Base-by-base conservation (phyloP, 768 basidiomycete genomes). In the Tubosaeta brunneosetosa region DNA sequence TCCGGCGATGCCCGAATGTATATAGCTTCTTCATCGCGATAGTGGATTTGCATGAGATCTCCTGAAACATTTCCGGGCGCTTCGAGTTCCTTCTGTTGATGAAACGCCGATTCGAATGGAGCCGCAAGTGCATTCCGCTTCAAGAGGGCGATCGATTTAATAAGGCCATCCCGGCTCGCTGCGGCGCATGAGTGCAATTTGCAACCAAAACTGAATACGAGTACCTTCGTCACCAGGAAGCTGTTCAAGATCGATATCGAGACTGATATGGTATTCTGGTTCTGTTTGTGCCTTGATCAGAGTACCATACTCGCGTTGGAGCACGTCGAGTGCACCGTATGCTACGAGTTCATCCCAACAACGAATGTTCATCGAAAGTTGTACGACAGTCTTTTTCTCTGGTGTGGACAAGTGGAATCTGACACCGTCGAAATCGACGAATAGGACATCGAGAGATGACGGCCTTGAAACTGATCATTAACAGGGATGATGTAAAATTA, bases 381-480 rank as follows among this genome's bases (percentile, higher is more conserved):
- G 74, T 19, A 98, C 75, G 4, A 77, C 66, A 0, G 88, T 86
- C 76, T 95, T 91, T 66, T 86, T 84, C 22, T 89, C 83, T 3
- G 88, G 88, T 0, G 94, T 94, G 13, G 90, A 90, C 44, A 98
- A 73, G 69, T 88, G 94, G 73, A 97, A 99, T 41, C 93, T 83
- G 49, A 97, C 94, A 45, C 92, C 88, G 67, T 99, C 97, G 61
- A 93, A 99, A 73, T 99, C 97, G 49, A 98, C 97, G 62, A 99
- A 99, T 52, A 91, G 83, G 51, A 98, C 88, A 74, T 99, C 97
- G 55, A 97, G 77, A 29, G 88, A 84, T 6, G 88, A 83, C 13
- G 95, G 93, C 69, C 94, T 99, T 66, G 26, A 50, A 56, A 34
- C 55, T 63, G 43, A 66, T 63, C 54, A 58, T 41, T 45, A 26